Evolutionary conservation across 1,284 basidiomycete genomes (phyloP), one percentile per base, ranked within the genome.

Genomic region (Singerocomus rubriflavus): DNA sequence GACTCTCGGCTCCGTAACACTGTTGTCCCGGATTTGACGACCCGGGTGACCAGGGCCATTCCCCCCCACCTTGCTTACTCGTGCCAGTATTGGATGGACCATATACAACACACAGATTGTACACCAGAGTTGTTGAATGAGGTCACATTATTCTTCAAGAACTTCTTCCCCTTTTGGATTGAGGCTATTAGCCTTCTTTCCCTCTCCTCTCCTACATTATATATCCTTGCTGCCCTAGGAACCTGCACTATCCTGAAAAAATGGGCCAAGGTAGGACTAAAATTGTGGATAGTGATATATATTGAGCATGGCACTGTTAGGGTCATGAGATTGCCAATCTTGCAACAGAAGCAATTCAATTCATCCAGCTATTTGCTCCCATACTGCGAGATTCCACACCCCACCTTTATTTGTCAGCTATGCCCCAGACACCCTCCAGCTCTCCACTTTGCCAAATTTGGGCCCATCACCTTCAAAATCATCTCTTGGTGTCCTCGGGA

Each of bases 131-230:
- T 58, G 5, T 46, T 59, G 21, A 16, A 57, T 4, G 44, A 63
- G 3, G 26, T 60, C 2, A 41, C 57, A 1, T 21, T 25, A 4
- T 63, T 60, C 39, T 63, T 62, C 53, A 57, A 62, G 41, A 12
- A 14, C 5, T 53, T 46, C 5, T 55, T 59, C 4, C 60, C 57
- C 17, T 63, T 44, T 14, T 59, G 60, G 57, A 36, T 59, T 11
- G 61, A 59, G 33, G 56, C 40, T 26, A 61, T 60, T 29, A 57
- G 60, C n/a, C 57, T 60, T n/a, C 50, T 62, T 25, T 64, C 53
- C 17, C 33, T 43, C 9, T 27, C 10, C 16, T 41, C 42, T 13
- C 37, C 54, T 30, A 12, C 39, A 2, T 50, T 47, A 30, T 45
- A 16, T 7, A 59, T 31, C 6, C 42, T 55, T 5, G 36, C 45